A percentile compares a stretch with the other conserved stretches of the same genome.
Evolutionary conservation across 1,284 basidiomycete genomes (phyloP).

Genomic region (Earliella scabrosa): DNA sequence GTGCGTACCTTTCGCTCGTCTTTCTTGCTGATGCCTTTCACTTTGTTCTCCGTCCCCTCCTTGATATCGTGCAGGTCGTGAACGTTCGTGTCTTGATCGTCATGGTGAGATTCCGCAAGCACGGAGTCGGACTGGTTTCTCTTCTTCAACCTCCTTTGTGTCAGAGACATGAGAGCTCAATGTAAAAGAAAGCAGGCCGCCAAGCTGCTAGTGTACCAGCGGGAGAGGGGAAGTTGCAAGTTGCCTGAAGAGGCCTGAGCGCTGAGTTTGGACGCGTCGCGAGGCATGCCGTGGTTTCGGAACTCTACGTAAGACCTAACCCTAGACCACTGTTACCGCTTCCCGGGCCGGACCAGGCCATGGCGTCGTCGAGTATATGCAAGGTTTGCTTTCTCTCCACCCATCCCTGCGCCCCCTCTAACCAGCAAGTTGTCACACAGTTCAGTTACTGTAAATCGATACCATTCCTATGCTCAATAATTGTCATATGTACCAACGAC

Average conservation of each 20-base stretch:
- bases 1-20: background rate
- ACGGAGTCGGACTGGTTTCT: constrained; percentile 21
- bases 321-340: background rate
- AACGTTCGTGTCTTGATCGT: constrained; percentile 4
- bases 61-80: constrained; percentile 8
- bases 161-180: constrained; percentile 24
- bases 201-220: too few relatives aligned
- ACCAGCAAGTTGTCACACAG: too few relatives aligned
- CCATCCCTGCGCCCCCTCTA: too few relatives aligned
- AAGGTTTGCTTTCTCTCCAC: too few relatives aligned
- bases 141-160: constrained; percentile 16
- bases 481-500: too few relatives aligned
- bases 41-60: constrained; percentile 15
- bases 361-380: too few relatives aligned
- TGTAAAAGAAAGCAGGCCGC: too few relatives aligned
- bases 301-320: background rate
- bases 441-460: too few relatives aligned
- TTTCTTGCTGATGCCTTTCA: constrained; percentile 2
- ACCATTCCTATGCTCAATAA: too few relatives aligned
- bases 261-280: background rate
- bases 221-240: too few relatives aligned
- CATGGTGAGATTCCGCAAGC: constrained; percentile 1
- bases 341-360: background rate
- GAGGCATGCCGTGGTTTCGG: background rate
- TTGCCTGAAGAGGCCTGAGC: background rate